These are phyloP conservation scores for Thielaviopsis ethacetica DNA, from an alignment of 2,329 filamentous ascomycete genomes.

Conservation along the genomic window DNA sequence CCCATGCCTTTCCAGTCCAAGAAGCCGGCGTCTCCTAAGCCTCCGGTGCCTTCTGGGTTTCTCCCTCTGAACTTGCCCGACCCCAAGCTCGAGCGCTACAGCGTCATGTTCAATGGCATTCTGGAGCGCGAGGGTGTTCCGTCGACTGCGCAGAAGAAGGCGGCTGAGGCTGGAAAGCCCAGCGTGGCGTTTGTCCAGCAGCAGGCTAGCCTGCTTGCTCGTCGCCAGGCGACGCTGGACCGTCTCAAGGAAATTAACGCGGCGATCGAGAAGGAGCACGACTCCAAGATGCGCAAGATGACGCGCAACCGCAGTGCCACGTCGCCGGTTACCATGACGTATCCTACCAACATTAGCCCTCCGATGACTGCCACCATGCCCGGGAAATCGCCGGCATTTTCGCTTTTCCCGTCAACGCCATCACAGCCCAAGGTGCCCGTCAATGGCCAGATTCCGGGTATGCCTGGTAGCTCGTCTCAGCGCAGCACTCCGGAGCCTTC, in stretches of 20 bases:
- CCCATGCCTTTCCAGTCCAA: background rate
- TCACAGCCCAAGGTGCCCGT: slow-evolving; percentile 11
- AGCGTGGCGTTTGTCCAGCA: slow-evolving; percentile 13
- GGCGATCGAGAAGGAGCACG: slow-evolving; percentile 11
- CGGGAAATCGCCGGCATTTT: slow-evolving; percentile 26
- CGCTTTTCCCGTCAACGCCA: slow-evolving; percentile 27
- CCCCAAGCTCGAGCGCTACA: slow-evolving; percentile 73
- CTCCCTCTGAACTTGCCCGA: slow-evolving; percentile 69
- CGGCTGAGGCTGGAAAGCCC: background rate
- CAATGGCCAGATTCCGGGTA: slow-evolving; percentile 4
- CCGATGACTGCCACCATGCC: background rate
- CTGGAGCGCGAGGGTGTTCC: slow-evolving; percentile 28
- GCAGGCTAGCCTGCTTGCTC: slow-evolving; percentile 30
- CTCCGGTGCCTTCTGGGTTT: slow-evolving; percentile 21
- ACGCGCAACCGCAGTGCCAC: slow-evolving; percentile 9
- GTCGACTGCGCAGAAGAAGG: background rate
- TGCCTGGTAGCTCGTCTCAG: background rate
- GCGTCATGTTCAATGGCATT: slow-evolving; percentile 77
- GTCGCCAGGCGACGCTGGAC: slow-evolving; percentile 42
- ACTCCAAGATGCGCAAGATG: slow-evolving; percentile 1
- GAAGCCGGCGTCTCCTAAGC: slow-evolving; percentile 8
- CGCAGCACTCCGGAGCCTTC: background rate
- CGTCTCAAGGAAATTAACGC: slow-evolving; percentile 39
- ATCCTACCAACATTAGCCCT: background rate
- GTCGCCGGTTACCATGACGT: slow-evolving; percentile 4